Percentiles rank a stretch among this genome's conserved stretches.
These are phyloP conservation scores for Tricholoma hemisulphureum DNA, from an alignment of 768 basidiomycete species.

Conservation along the genomic window DNA sequence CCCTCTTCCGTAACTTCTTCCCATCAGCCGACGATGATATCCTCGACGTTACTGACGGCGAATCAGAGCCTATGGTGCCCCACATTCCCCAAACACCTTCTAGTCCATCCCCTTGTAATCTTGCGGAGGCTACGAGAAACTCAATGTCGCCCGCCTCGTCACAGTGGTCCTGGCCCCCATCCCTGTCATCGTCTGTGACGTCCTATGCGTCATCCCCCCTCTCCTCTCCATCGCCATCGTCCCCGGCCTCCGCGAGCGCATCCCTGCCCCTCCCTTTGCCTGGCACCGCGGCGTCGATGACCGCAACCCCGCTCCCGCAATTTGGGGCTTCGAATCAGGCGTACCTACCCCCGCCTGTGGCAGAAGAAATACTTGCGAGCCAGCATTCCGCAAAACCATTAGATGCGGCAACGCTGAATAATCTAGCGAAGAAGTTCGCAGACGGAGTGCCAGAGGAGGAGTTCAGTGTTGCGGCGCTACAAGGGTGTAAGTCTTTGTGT, in stretches of 20 bases:
- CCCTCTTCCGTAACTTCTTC: conserved; percentile 89
- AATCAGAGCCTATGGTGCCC: conserved; percentile 31
- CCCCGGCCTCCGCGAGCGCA: conserved; percentile 26
- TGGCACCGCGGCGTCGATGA: conserved; percentile 13
- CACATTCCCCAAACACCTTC: conserved; percentile 2
- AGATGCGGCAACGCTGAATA: conserved; percentile 58
- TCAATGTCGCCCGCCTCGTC: conserved; percentile 29
- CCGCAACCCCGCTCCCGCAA: conserved; percentile 29
- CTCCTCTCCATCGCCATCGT: conserved; percentile 41
- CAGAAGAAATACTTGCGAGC: conserved; percentile 54
- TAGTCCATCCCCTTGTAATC: background rate
- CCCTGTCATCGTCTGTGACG: conserved; percentile 20
- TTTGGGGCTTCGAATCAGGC: conserved; percentile 59
- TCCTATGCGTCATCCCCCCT: conserved; percentile 43
- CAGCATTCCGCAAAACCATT: conserved; percentile 67
- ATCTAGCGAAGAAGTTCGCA: conserved; percentile 77
- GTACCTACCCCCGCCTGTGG: conserved; percentile 63
- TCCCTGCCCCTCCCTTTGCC: conserved; percentile 21
- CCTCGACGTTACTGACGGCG: conserved; percentile 8
- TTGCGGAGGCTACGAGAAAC: conserved; percentile 8
- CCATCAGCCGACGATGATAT: conserved; percentile 62
- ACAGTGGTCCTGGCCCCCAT: conserved; percentile 17
- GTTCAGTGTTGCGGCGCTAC: conserved; percentile 86
- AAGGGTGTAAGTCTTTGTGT: conserved; percentile 70
- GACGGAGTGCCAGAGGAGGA: conserved; percentile 81